Percentiles rank a stretch among this genome's conserved stretches.
Evolutionary conservation across 305 asterid genomes (phyloP).

Genomic region (Fraxinus xanthoxyloides): DNA sequence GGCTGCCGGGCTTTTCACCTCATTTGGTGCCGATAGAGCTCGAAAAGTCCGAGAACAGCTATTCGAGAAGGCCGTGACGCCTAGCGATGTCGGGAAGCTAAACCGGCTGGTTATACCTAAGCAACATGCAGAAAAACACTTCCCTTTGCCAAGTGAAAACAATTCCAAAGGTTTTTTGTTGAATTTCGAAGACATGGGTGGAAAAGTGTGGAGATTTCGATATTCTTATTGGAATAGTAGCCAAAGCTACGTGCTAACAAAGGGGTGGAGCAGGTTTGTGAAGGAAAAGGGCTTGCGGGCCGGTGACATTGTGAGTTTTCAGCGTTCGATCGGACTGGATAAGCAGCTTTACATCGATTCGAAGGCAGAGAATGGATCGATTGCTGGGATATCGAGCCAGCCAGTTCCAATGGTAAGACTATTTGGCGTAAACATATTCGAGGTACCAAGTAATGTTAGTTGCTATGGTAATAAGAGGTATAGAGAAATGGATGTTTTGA

Average conservation of each 20-base stretch:
- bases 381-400: not conserved
- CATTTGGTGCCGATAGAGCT: slow-evolving; percentile 15
- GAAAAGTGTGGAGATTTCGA: slow-evolving; percentile 78
- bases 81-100: slow-evolving; percentile 78
- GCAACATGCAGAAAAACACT: slow-evolving; percentile 78
- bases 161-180: slow-evolving; percentile 56
- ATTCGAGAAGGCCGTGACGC: slow-evolving; percentile 78
- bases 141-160: slow-evolving; percentile 52
- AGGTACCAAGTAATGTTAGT: slow-evolving; percentile 21
- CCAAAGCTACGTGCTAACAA: slow-evolving; percentile 75
- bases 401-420: slow-evolving; percentile 47
- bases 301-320: slow-evolving; percentile 66
- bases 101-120: slow-evolving; percentile 82
- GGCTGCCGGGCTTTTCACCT: slow-evolving; percentile 2
- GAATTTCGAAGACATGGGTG: slow-evolving; percentile 63
- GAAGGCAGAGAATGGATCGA: slow-evolving; percentile 28
- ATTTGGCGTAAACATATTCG: slow-evolving; percentile 66
- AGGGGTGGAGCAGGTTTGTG: slow-evolving; percentile 85
- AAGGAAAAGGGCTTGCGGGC: slow-evolving; percentile 67
- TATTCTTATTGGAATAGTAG: slow-evolving; percentile 88
- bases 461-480: slow-evolving; percentile 52
- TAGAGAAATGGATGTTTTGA: slow-evolving; percentile 55
- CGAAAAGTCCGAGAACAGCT: slow-evolving; percentile 50
- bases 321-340: slow-evolving; percentile 47
- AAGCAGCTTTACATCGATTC: slow-evolving; percentile 69